Conservation (phyloP, 176 grass and related monocot genomes). For the Aegilops bicornis region DNA sequence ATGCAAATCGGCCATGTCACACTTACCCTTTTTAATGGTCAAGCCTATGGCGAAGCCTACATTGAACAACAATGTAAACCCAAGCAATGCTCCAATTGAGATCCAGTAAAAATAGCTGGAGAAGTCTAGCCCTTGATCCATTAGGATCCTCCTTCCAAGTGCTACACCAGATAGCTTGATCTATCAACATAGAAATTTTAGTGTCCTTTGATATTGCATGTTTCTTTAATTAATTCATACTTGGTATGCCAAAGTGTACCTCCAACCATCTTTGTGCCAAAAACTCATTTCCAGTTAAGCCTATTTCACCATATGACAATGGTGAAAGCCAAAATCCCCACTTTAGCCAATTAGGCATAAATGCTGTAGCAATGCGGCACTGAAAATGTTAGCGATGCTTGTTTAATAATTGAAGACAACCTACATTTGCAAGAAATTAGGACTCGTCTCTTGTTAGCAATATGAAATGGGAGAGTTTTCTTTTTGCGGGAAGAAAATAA, state of each 20-base stretch:
- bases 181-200: constrained; percentile 24
- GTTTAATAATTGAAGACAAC: background rate
- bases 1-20: background rate
- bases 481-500: background rate
- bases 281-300: constrained; percentile 76
- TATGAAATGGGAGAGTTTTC: background rate
- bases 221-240: background rate
- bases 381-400: background rate
- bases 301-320: constrained; percentile 71
- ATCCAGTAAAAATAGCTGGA: constrained; percentile 68
- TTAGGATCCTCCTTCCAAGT: constrained; percentile 48
- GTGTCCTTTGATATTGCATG: background rate
- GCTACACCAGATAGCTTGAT: constrained; percentile 35
- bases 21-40: constrained; percentile 66
- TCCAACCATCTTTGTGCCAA: constrained; percentile 80
- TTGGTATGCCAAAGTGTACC: constrained; percentile 35
- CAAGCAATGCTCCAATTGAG: constrained; percentile 62
- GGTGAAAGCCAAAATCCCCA: constrained; percentile 93
- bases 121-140: constrained; percentile 63
- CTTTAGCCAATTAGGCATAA: constrained; percentile 77
- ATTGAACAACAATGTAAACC: constrained; percentile 13
- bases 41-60: constrained; percentile 35
- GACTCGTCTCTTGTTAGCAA: background rate
- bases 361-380: constrained; percentile 36
- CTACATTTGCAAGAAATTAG: background rate